Conservation (phyloP, 768 basidiomycete genomes). For the Cubamyces lactineus region DNA sequence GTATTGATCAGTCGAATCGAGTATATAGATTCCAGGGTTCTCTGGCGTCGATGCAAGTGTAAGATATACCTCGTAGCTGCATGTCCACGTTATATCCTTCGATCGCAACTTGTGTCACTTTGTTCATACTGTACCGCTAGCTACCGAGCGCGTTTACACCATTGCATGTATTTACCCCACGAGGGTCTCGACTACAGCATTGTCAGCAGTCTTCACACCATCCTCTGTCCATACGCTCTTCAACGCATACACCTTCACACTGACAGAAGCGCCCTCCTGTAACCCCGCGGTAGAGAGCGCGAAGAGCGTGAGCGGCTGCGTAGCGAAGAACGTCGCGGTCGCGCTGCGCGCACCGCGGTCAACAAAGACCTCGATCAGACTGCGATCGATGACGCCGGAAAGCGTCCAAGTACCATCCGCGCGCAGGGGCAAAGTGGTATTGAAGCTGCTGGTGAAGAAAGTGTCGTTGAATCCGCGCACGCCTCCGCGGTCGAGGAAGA, state of each 20-base stretch:
- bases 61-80: too few relatives aligned
- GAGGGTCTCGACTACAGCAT: neutral
- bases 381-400: constrained; percentile 16
- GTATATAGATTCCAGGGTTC: too few relatives aligned
- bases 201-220: neutral
- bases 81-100: too few relatives aligned
- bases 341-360: constrained; percentile 16
- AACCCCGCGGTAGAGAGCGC: neutral
- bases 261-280: constrained; percentile 6
- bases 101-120: too few relatives aligned
- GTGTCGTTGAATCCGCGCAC: constrained; percentile 13
- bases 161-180: too few relatives aligned
- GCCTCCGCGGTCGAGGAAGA: constrained; percentile 17
- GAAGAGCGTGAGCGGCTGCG: constrained; percentile 17
- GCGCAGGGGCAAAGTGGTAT: constrained; percentile 3
- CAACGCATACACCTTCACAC: constrained; percentile 13
- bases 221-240: constrained; percentile 10
- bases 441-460: constrained; percentile 18
- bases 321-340: constrained; percentile 17
- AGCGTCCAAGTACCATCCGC: constrained; percentile 20
- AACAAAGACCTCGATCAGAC: constrained; percentile 19
- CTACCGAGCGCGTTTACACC: too few relatives aligned
- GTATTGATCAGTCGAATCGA: too few relatives aligned
- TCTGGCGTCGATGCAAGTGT: too few relatives aligned
- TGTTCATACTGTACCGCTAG: too few relatives aligned